A percentile compares a stretch with the other conserved stretches of the same genome.
phyloP scores from a whole-genome alignment of 1,139 yeast species.

The Hansenula anomala region DNA sequence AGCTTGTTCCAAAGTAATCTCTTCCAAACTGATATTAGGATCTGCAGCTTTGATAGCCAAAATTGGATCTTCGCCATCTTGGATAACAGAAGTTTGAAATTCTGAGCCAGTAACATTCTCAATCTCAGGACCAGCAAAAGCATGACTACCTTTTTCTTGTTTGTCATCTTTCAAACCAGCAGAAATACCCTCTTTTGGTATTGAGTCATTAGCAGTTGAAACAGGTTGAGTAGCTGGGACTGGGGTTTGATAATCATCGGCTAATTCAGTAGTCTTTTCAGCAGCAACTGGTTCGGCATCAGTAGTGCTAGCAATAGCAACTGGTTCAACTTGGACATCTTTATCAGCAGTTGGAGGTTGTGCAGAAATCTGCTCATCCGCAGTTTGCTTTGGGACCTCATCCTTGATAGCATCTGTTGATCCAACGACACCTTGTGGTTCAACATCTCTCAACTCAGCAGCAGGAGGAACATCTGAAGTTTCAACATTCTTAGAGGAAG shows the following conservation, averaged over 20 bases:
- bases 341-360: too few species aligned
- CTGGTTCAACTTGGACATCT: background rate
- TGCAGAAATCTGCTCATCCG: too few species aligned
- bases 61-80: slow-evolving; percentile 10
- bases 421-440: background rate
- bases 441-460: too few species aligned
- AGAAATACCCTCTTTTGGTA: background rate
- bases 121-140: slow-evolving; percentile 3
- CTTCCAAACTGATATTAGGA: slow-evolving; percentile 11
- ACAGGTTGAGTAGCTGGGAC: too few species aligned
- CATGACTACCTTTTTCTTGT: background rate
- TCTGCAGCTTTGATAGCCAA: slow-evolving; percentile 10
- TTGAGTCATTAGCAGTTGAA: background rate
- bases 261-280: background rate
- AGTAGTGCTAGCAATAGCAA: background rate
- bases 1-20: slow-evolving; percentile 15
- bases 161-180: too few species aligned
- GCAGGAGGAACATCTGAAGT: background rate
- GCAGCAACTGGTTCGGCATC: slow-evolving; percentile 1
- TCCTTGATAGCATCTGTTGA: background rate
- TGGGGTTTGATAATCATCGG: background rate
- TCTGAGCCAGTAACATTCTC: slow-evolving; percentile 14
- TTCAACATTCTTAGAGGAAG: background rate
- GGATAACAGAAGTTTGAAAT: slow-evolving; percentile 8
- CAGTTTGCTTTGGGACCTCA: background rate